Percentiles rank a stretch among this genome's conserved stretches.
phyloP scores from a whole-genome alignment of 2,329 filamentous ascomycete species.

The Fusarium dlaminii region DNA sequence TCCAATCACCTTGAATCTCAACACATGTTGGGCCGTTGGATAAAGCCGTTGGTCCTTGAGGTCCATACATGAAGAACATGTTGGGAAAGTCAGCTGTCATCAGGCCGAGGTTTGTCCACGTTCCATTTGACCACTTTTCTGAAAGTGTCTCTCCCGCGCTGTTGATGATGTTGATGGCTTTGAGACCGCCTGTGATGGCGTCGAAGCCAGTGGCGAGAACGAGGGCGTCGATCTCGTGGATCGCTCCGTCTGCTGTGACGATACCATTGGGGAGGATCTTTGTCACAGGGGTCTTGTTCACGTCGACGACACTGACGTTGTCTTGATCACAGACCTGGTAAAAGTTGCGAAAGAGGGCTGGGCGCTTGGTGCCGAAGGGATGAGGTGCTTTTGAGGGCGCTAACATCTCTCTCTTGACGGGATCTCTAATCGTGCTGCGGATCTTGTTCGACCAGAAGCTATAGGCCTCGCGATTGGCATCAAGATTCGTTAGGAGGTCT shows the following conservation, averaged over 20 bases:
- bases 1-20: neutral
- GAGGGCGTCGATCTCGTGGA: neutral
- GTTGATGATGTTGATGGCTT: neutral
- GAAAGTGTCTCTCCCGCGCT: neutral
- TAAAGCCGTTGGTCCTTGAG: neutral
- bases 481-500: conserved; percentile 53
- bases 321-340: conserved; percentile 16
- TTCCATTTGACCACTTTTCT: neutral
- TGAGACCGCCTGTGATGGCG: conserved; percentile 1
- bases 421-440: conserved; percentile 48
- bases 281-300: neutral
- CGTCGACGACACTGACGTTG: conserved; percentile 5
- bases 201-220: conserved; percentile 23
- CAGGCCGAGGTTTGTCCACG: neutral
- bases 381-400: neutral
- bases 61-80: neutral
- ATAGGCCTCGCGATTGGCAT: conserved; percentile 57
- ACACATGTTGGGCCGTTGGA: neutral
- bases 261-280: neutral
- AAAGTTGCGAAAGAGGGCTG: neutral
- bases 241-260: neutral
- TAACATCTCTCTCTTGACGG: neutral
- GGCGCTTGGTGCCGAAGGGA: conserved; percentile 7
- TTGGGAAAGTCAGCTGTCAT: neutral
- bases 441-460: conserved; percentile 60